phyloP scores from a whole-genome alignment of 108 stramenopile genomes.

The Phaeodactylum tricornutum region DNA sequence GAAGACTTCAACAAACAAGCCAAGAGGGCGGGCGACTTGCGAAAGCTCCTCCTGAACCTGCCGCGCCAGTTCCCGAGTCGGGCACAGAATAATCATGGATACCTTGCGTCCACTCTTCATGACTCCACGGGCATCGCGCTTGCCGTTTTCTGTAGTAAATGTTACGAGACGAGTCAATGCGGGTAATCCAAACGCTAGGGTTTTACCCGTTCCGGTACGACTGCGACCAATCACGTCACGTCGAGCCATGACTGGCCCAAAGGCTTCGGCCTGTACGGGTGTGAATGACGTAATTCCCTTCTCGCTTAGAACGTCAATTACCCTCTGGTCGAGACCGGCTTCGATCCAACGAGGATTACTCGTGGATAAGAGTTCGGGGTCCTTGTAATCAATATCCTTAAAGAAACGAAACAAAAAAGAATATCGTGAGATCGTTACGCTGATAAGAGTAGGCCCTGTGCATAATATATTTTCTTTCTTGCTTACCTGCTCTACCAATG shows the following conservation, averaged over 20 bases:
- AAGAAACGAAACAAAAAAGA: too few species aligned
- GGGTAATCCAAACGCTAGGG: conserved; percentile 98
- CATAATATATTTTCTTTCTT: too few species aligned
- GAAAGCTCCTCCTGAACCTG: conserved; percentile 92
- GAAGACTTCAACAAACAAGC: conserved; percentile 75
- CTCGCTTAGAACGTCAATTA: conserved; percentile 76
- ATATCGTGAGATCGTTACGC: too few species aligned
- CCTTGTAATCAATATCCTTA: conserved; percentile 3
- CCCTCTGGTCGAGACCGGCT: conserved; percentile 41
- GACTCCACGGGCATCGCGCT: conserved; percentile 34
- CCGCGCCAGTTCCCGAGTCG: conserved; percentile 97
- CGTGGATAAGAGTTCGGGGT: conserved; percentile 67
- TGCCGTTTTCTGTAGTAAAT: conserved; percentile 37
- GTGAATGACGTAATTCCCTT: conserved; percentile 83
- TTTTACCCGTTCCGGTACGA: conserved; percentile 98
- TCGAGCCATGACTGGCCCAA: conserved; percentile 74
- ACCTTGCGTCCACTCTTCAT: conserved; percentile 75
- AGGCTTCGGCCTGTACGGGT: conserved; percentile 88
- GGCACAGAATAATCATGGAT: conserved; percentile 91
- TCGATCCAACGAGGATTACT: conserved; percentile 75
- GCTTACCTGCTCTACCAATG: too few species aligned
- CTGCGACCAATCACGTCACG: conserved; percentile 95
- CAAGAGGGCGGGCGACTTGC: conserved; percentile 56
- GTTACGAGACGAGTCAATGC: conserved; percentile 60
- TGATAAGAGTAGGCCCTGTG: too few species aligned